Percentiles rank a stretch among this genome's conserved stretches.
Evolutionary conservation across 371 early-diverging fungal species (phyloP).

Genomic region (Batrachochytrium dendrobatidis): DNA sequence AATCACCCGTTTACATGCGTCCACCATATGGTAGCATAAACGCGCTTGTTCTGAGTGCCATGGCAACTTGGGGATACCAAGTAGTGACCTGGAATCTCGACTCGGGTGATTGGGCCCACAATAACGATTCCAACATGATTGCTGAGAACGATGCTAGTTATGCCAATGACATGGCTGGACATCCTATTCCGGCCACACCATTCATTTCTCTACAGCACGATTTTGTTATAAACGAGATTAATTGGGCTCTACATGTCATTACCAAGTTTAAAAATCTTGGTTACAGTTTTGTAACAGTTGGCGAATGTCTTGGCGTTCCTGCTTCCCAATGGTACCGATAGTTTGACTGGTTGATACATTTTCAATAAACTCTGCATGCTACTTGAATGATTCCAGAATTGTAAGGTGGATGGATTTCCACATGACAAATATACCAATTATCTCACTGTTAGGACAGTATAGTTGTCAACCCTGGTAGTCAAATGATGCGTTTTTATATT

Average conservation of each 20-base stretch:
- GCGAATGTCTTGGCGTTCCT: background rate
- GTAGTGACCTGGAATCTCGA: background rate
- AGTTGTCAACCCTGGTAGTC: too few relatives aligned
- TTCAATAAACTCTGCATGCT: too few relatives aligned
- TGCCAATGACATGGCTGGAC: background rate
- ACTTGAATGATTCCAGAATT: too few relatives aligned
- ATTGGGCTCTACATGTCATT: background rate
- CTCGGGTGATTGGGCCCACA: background rate
- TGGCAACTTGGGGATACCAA: background rate
- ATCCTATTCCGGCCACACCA: background rate
- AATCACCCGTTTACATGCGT: conserved; percentile 43
- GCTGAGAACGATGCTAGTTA: background rate
- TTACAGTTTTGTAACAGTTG: background rate
- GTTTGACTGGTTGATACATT: too few relatives aligned
- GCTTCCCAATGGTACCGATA: background rate
- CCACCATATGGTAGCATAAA: conserved; percentile 57
- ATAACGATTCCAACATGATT: background rate
- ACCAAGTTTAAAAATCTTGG: background rate
- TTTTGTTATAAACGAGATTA: background rate
- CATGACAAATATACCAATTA: too few relatives aligned
- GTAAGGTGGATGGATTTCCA: too few relatives aligned
- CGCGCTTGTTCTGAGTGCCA: background rate
- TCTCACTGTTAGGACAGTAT: too few relatives aligned
- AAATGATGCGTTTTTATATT: too few relatives aligned
- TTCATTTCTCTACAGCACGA: background rate